Percentiles rank a stretch among this genome's conserved stretches.
phyloP scores from a whole-genome alignment of 164 flowering plant genomes.

The Warburgia ugandensis region DNA sequence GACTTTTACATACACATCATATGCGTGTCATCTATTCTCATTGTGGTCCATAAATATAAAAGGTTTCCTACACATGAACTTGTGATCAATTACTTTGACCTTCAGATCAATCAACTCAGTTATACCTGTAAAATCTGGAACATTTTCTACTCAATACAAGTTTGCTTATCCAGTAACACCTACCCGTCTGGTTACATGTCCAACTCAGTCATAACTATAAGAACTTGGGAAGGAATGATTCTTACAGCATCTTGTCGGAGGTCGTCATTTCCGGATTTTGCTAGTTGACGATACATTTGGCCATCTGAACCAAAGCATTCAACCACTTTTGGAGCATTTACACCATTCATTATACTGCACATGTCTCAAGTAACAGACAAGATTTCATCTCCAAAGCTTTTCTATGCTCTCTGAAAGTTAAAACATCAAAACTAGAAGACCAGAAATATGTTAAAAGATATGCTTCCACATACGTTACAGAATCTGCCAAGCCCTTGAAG shows the following conservation, averaged over 20 bases:
- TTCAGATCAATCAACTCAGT: background rate
- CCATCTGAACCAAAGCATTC: conserved; percentile 97
- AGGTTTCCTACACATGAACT: background rate
- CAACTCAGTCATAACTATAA: background rate
- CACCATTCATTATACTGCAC: conserved; percentile 93
- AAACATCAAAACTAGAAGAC: background rate
- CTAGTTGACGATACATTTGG: conserved; percentile 79
- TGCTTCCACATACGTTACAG: conserved; percentile 55
- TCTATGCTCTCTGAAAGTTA: background rate
- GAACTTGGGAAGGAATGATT: background rate
- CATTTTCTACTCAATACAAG: no score
- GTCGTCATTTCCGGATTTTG: conserved; percentile 99
- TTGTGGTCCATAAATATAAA: background rate
- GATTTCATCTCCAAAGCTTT: background rate
- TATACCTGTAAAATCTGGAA: no score
- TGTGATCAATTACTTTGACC: background rate
- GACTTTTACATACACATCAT: no score
- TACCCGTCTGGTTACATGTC: background rate
- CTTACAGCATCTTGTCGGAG: conserved; percentile 98
- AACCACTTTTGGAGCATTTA: conserved; percentile 96
- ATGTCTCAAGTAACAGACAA: conserved; percentile 6
- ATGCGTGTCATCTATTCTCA: no score
- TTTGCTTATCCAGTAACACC: no score
- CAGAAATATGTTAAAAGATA: background rate
- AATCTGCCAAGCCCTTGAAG: conserved; percentile 80